These are phyloP conservation scores for Rosa chinensis DNA, from an alignment of 306 rosid species.

Conservation along the genomic window DNA sequence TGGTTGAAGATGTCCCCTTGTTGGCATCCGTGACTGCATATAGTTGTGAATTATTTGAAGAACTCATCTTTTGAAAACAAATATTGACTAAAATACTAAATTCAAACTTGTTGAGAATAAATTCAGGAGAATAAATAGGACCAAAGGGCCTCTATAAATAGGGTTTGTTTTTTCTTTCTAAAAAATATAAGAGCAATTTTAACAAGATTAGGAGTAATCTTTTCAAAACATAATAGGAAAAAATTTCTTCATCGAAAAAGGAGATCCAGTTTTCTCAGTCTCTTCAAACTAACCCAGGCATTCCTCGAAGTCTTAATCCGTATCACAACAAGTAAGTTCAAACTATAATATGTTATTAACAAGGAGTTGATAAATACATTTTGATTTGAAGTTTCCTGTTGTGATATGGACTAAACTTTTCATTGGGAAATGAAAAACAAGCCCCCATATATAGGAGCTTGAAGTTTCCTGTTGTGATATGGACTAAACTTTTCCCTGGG, in stretches of 20 bases:
- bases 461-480: too few species aligned
- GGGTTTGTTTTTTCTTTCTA: background rate
- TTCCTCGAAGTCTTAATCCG: too few species aligned
- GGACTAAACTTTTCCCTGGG: too few species aligned
- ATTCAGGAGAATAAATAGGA: background rate
- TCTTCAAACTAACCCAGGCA: too few species aligned
- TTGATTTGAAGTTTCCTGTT: too few species aligned
- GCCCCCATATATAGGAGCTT: too few species aligned
- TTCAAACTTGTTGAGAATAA: background rate
- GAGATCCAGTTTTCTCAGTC: too few species aligned
- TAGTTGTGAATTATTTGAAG: background rate
- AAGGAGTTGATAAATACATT: too few species aligned
- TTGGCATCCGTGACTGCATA: background rate
- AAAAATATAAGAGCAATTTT: background rate
- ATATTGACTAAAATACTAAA: background rate
- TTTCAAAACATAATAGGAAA: background rate
- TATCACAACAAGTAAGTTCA: too few species aligned
- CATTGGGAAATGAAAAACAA: too few species aligned
- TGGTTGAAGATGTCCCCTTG: background rate
- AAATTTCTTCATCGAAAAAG: background rate
- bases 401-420: too few species aligned
- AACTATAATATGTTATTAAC: too few species aligned
- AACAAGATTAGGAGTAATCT: background rate
- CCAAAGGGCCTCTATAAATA: background rate
- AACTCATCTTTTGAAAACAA: background rate